These are phyloP conservation scores for Vitis hybrid DNA, from an alignment of 177 flowering plant genomes.

Conservation along the genomic window DNA sequence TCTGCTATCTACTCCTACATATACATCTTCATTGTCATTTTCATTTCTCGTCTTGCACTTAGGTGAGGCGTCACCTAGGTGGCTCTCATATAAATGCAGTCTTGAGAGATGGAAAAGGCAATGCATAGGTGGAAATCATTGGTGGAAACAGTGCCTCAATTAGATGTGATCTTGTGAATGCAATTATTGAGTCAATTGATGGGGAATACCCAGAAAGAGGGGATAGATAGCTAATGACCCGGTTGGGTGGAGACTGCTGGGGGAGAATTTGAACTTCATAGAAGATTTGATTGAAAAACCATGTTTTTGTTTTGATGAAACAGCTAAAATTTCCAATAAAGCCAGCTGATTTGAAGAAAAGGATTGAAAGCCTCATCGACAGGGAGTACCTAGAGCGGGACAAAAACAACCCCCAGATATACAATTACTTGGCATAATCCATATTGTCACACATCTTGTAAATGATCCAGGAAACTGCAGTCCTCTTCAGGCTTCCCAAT, in stretches of 20 bases:
- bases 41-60: too few species aligned
- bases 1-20: too few species aligned
- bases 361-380: constrained; percentile 97
- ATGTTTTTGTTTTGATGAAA: constrained; percentile 6
- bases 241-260: not conserved
- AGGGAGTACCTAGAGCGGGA: constrained; percentile 98
- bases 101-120: too few species aligned
- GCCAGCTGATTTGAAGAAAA: constrained; percentile 94
- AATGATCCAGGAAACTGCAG: constrained; percentile 23
- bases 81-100: too few species aligned
- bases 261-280: not conserved
- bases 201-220: too few species aligned
- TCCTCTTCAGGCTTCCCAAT: not conserved
- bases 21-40: too few species aligned
- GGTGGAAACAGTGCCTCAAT: too few species aligned
- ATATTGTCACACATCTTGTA: constrained; percentile 8
- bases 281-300: not conserved
- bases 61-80: too few species aligned
- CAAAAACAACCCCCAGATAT: constrained; percentile 96
- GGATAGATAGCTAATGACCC: too few species aligned
- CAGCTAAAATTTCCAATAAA: constrained; percentile 99
- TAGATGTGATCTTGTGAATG: too few species aligned
- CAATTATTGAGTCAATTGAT: too few species aligned
- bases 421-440: constrained; percentile 86
- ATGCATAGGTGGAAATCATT: too few species aligned